Conservation (phyloP, 2,329 filamentous ascomycete species). For the Alternaria metachromatica region DNA sequence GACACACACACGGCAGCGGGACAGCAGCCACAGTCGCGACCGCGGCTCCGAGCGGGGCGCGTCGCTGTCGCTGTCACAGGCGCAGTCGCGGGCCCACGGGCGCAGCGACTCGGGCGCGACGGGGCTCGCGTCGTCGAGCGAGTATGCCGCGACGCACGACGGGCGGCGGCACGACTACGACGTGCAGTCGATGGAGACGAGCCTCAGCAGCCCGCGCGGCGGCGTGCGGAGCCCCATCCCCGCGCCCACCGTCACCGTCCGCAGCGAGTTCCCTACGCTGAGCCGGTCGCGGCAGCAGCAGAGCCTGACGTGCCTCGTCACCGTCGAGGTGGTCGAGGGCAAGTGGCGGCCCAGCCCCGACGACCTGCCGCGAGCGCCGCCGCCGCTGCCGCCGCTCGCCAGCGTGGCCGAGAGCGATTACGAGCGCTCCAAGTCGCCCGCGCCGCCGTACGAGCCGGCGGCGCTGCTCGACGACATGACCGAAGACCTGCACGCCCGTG, state of each 20-base stretch:
- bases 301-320: slow-evolving; percentile 90
- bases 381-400: slow-evolving; percentile 57
- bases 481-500: slow-evolving; percentile 81
- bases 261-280: slow-evolving; percentile 95
- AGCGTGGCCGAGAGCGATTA: slow-evolving; percentile 54
- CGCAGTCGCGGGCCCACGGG: slow-evolving; percentile 60
- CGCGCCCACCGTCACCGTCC: slow-evolving; percentile 87
- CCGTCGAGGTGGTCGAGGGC: slow-evolving; percentile 89
- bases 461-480: slow-evolving; percentile 84
- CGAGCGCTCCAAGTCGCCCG: slow-evolving; percentile 62
- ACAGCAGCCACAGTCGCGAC: slow-evolving; percentile 50
- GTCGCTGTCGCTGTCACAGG: slow-evolving; percentile 47
- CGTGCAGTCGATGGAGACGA: slow-evolving; percentile 93
- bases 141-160: slow-evolving; percentile 79
- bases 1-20: slow-evolving; percentile 39
- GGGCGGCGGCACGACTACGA: slow-evolving; percentile 90
- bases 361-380: slow-evolving; percentile 68
- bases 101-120: slow-evolving; percentile 82
- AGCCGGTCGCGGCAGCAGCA: slow-evolving; percentile 92
- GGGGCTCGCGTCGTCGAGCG: slow-evolving; percentile 73
- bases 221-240: slow-evolving; percentile 86
- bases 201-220: slow-evolving; percentile 73
- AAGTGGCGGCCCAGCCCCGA: slow-evolving; percentile 89
- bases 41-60: slow-evolving; percentile 49
- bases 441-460: slow-evolving; percentile 72